phyloP scores from a whole-genome alignment of 306 rosid species.

The Cucumis hystrix region DNA sequence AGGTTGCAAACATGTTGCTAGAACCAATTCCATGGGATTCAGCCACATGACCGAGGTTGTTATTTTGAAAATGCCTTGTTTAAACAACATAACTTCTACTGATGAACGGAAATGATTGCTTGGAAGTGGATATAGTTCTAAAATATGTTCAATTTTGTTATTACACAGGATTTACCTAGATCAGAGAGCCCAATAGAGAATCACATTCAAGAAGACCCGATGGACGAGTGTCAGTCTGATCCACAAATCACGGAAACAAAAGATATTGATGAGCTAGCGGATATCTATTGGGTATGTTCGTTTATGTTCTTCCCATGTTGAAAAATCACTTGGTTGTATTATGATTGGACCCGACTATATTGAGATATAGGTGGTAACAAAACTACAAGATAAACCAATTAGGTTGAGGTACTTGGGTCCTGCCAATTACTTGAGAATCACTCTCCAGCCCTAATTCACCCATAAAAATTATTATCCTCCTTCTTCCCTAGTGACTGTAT shows the following conservation, averaged over 20 bases:
- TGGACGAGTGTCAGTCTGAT: conserved; percentile 36
- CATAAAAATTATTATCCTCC: too few species aligned
- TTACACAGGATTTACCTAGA: conserved; percentile 36
- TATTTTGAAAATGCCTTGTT: conserved; percentile 5
- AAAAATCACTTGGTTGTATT: not conserved
- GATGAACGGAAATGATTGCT: not conserved
- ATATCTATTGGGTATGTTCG: conserved; percentile 72
- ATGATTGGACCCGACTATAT: too few species aligned
- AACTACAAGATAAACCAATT: too few species aligned
- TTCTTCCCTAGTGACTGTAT: too few species aligned
- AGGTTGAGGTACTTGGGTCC: too few species aligned
- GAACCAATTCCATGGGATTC: conserved; percentile 22
- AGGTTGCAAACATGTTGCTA: conserved; percentile 25
- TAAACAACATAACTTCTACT: not conserved
- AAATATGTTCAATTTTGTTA: conserved; percentile 6
- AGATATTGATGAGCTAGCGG: conserved; percentile 45
- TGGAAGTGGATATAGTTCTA: conserved; percentile 12
- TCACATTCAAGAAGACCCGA: conserved; percentile 31
- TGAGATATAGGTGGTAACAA: too few species aligned
- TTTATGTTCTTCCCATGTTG: not conserved
- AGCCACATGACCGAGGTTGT: conserved; percentile 45
- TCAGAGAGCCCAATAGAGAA: conserved; percentile 35
- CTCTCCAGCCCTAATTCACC: too few species aligned
- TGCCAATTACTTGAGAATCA: too few species aligned
- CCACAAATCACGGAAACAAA: conserved; percentile 37